Percentiles rank a stretch among this genome's conserved stretches.
phyloP scores from a whole-genome alignment of 768 basidiomycete species.

The Lanmaoa pseudosensibilis region DNA sequence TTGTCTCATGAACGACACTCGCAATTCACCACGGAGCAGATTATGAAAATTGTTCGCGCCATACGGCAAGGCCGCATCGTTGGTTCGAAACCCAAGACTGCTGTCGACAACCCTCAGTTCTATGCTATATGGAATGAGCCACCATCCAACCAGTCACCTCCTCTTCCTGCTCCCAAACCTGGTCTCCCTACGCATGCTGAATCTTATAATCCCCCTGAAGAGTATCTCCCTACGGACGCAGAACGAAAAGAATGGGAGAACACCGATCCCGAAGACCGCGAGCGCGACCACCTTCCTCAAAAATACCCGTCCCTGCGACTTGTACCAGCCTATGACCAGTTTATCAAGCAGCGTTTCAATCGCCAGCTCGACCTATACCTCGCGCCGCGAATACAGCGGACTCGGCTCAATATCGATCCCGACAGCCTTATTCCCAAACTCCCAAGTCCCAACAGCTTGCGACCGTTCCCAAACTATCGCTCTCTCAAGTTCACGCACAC shows the following conservation, averaged over 20 bases:
- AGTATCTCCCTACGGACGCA: slow-evolving; percentile 85
- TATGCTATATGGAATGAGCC: slow-evolving; percentile 89
- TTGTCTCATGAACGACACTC: background rate
- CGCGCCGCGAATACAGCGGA: slow-evolving; percentile 86
- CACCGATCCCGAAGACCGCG: slow-evolving; percentile 84
- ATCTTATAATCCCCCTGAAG: slow-evolving; percentile 97
- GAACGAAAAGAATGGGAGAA: slow-evolving; percentile 84
- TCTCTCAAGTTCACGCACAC: slow-evolving; percentile 71
- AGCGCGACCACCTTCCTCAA: slow-evolving; percentile 84
- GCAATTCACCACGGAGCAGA: slow-evolving; percentile 45
- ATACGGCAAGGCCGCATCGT: slow-evolving; percentile 95
- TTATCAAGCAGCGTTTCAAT: slow-evolving; percentile 91
- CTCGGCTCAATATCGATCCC: slow-evolving; percentile 90
- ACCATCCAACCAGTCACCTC: slow-evolving; percentile 74
- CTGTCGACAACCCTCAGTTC: slow-evolving; percentile 61
- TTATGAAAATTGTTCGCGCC: slow-evolving; percentile 99
- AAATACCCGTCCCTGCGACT: slow-evolving; percentile 83
- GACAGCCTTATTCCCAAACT: slow-evolving; percentile 90
- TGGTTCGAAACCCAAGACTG: slow-evolving; percentile 83
- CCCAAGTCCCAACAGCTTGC: slow-evolving; percentile 86
- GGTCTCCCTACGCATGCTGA: slow-evolving; percentile 90
- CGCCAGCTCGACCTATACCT: slow-evolving; percentile 96
- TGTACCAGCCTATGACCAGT: slow-evolving; percentile 88
- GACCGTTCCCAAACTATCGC: slow-evolving; percentile 90
- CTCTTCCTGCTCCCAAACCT: slow-evolving; percentile 90